Percentiles rank a stretch among this genome's conserved stretches.
phyloP scores from a whole-genome alignment of 257 asterid genomes.

The Lavandula angustifolia region DNA sequence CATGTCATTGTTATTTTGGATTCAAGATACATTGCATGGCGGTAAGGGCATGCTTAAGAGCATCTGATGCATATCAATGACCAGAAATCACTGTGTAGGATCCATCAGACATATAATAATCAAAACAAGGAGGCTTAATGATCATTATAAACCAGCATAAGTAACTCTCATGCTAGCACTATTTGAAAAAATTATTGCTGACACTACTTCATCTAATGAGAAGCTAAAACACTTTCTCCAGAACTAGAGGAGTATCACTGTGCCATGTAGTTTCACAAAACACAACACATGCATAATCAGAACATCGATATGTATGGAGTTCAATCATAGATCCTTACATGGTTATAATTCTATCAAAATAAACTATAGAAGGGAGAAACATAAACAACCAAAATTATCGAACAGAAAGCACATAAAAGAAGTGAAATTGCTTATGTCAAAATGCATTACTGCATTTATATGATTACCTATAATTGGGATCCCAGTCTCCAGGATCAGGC shows the following conservation, averaged over 20 bases:
- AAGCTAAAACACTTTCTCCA: not conserved
- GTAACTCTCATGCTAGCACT: slow-evolving; percentile 12
- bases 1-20: too few species aligned
- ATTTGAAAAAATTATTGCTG: slow-evolving; percentile 6
- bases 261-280: slow-evolving; percentile 10
- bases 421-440: slow-evolving; percentile 9
- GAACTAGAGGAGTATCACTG: slow-evolving; percentile 4
- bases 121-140: slow-evolving; percentile 1
- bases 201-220: slow-evolving; percentile 11
- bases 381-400: slow-evolving; percentile 7
- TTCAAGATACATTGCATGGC: too few species aligned
- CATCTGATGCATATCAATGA: not conserved
- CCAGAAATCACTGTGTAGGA: slow-evolving; percentile 3
- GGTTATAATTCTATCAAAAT: slow-evolving; percentile 18
- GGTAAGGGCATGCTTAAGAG: not conserved
- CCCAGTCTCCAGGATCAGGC: slow-evolving; percentile 99
- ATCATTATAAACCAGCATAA: slow-evolving; percentile 9
- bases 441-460: slow-evolving; percentile 24
- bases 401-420: slow-evolving; percentile 11
- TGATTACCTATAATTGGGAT: slow-evolving; percentile 93
- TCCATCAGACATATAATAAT: slow-evolving; percentile 3
- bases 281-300: slow-evolving; percentile 5
- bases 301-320: slow-evolving; percentile 11
- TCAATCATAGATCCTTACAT: not conserved
- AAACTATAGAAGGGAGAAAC: not conserved